A percentile compares a stretch with the other conserved stretches of the same genome.
Evolutionary conservation across 208 protist species (phyloP).

Genomic region (Leptomonas seymouri): DNA sequence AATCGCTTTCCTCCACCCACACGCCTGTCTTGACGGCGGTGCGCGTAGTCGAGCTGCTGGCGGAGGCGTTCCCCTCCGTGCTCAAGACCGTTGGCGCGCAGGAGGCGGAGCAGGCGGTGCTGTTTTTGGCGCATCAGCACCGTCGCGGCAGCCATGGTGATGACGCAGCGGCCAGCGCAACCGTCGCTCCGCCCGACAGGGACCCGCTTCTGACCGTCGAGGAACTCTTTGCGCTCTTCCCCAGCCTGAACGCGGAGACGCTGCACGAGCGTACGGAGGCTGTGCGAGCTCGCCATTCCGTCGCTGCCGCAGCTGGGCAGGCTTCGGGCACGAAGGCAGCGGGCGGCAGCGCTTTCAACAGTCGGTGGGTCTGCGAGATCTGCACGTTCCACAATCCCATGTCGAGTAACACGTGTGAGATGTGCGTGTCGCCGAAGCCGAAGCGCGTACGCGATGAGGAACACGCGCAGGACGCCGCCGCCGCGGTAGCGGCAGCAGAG

Average conservation of each 20-base stretch:
- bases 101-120: slow-evolving; percentile 42
- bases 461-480: slow-evolving; percentile 6
- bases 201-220: slow-evolving; percentile 13
- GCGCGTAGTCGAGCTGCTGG: slow-evolving; percentile 31
- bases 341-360: background rate
- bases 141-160: background rate
- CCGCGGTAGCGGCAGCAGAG: background rate
- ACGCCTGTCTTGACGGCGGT: slow-evolving; percentile 16
- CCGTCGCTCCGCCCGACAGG: background rate
- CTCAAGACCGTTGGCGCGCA: slow-evolving; percentile 36
- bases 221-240: slow-evolving; percentile 31
- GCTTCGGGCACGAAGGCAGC: background rate
- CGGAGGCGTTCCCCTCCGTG: slow-evolving; percentile 29
- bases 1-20: slow-evolving; percentile 10
- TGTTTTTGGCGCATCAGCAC: slow-evolving; percentile 27
- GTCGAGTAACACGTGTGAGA: slow-evolving; percentile 29
- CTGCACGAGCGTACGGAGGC: slow-evolving; percentile 28
- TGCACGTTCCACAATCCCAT: slow-evolving; percentile 60
- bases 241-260: slow-evolving; percentile 22
- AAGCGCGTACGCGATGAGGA: slow-evolving; percentile 22
- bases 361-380: slow-evolving; percentile 45
- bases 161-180: background rate
- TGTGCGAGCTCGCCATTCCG: background rate
- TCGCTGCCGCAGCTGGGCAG: background rate
- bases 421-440: slow-evolving; percentile 44